Evolutionary conservation across 2,329 filamentous ascomycete species (phyloP).

Genomic region (Fusarium zealandicum): DNA sequence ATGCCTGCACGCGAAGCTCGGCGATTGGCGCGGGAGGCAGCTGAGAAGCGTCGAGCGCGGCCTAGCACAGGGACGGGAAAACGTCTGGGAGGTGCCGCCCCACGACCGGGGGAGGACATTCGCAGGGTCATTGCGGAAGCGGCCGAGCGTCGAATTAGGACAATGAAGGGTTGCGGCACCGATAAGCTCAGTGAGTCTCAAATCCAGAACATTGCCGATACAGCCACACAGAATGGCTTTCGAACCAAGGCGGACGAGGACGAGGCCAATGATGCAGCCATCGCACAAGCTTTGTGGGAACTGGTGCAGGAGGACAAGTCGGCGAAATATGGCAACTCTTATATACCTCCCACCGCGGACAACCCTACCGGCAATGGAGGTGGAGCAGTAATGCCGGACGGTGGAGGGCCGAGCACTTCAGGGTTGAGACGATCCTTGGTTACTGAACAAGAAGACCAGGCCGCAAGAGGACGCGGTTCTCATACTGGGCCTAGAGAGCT

Average conservation of each 20-base stretch:
- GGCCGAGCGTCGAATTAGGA: constrained; percentile 70
- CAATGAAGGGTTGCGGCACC: constrained; percentile 78
- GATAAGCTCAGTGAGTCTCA: constrained; percentile 71
- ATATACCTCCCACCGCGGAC: constrained; percentile 57
- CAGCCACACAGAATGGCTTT: constrained; percentile 75
- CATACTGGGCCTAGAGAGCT: constrained; percentile 9
- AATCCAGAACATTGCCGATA: constrained; percentile 69
- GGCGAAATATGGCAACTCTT: constrained; percentile 60
- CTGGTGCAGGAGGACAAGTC: constrained; percentile 81
- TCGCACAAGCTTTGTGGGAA: constrained; percentile 85
- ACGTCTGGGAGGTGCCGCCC: constrained; percentile 70
- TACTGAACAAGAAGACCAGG: not conserved
- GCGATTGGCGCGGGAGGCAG: constrained; percentile 74
- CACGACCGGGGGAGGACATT: constrained; percentile 68
- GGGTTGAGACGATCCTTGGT: constrained; percentile 9
- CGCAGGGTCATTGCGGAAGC: constrained; percentile 76
- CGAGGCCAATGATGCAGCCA: constrained; percentile 85
- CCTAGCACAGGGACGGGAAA: constrained; percentile 72
- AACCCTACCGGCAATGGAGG: constrained; percentile 58
- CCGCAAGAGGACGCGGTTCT: not conserved
- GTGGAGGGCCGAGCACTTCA: constrained; percentile 11
- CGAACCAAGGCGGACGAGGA: constrained; percentile 86
- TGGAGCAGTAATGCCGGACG: constrained; percentile 42
- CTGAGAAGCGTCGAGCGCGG: constrained; percentile 70
- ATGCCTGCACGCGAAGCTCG: constrained; percentile 77